A percentile compares a stretch with the other conserved stretches of the same genome.
These are phyloP conservation scores for Cytospora piceicola DNA, from an alignment of 2,329 filamentous ascomycete genomes.

Conservation along the genomic window DNA sequence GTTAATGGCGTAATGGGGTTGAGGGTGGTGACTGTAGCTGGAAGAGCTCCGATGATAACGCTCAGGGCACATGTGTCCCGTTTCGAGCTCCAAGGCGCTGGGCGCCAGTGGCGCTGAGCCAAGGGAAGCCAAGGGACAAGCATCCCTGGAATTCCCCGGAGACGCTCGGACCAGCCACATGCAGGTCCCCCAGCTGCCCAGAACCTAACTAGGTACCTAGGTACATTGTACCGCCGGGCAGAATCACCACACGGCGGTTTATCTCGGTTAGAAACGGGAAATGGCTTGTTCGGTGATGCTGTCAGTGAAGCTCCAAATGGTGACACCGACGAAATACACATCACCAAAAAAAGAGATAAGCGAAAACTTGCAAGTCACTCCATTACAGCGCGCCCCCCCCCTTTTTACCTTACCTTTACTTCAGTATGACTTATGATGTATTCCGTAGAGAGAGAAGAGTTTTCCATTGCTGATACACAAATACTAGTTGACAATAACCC, in stretches of 20 bases:
- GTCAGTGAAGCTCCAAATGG: conserved; percentile 1
- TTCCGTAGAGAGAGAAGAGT: neutral
- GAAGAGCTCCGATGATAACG: too few relatives aligned
- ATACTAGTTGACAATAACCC: neutral
- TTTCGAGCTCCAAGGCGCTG: neutral
- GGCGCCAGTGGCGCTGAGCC: too few relatives aligned
- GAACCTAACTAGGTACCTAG: neutral
- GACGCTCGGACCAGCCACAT: neutral
- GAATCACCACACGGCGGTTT: neutral
- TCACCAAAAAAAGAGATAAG: neutral
- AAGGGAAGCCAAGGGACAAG: neutral
- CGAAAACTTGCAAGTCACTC: neutral
- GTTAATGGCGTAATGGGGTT: neutral
- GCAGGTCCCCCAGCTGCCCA: neutral
- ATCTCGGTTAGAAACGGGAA: neutral
- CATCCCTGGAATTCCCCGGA: neutral
- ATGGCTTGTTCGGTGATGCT: neutral
- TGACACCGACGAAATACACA: conserved; percentile 5
- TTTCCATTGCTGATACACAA: neutral
- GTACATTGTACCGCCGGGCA: too few relatives aligned
- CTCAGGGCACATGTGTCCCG: neutral
- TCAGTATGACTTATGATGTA: neutral
- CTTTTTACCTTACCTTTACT: neutral
- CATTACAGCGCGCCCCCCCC: too few relatives aligned
- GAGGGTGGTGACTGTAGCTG: too few relatives aligned